Base-by-base conservation (phyloP, 2,329 filamentous ascomycete species). In the Chaetomium strumarium region DNA sequence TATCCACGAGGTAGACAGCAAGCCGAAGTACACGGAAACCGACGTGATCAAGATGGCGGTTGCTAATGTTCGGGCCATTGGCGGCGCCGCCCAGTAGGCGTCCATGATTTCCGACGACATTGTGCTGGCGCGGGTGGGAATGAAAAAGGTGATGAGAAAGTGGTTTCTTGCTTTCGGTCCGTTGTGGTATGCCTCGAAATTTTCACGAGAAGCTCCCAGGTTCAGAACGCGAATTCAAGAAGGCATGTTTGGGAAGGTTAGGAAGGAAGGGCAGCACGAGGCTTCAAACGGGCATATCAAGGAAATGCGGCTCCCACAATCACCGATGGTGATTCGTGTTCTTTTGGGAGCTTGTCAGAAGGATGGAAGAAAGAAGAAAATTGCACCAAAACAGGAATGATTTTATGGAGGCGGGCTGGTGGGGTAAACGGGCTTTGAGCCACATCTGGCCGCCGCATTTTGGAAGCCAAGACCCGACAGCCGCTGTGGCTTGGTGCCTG, bases 1-100 rank as follows among this genome's bases (percentile, higher is more conserved):
- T 56, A 86, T 71, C 64, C 75, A 74, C 46, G 66, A 64, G 11
- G 68, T 66, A 49, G 69, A 72, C 49, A 88, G 56, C 38, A 88
- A 62, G 38, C 77, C 72, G 34, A 80, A 73, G 67, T 86, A 77
- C 51, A 81, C 77, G 36, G 79, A 70, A 40, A 83, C 70, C 30
- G 86, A 90, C 55, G 83, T 74, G 37, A 76, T 66, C 58, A 89
- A 76, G 48, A 85, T 78, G 46, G 78, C 74, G 51, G 81, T 80
- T 63, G 85, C 81, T 57, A 90, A 71, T 51, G 83, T 87, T 73
- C 87, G 90, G 69, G 73, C 67, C 49, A 75, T 60, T 33, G 71
- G 68, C 60, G 72, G 73, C 54, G 68, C 61, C 52, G 63, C 66
- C 67, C 69, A 72, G 60, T 70, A 75, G 52, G 63, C 64, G 47